Conservation (phyloP, 176 grass and related monocot genomes). For the Hordeum vulgare region DNA sequence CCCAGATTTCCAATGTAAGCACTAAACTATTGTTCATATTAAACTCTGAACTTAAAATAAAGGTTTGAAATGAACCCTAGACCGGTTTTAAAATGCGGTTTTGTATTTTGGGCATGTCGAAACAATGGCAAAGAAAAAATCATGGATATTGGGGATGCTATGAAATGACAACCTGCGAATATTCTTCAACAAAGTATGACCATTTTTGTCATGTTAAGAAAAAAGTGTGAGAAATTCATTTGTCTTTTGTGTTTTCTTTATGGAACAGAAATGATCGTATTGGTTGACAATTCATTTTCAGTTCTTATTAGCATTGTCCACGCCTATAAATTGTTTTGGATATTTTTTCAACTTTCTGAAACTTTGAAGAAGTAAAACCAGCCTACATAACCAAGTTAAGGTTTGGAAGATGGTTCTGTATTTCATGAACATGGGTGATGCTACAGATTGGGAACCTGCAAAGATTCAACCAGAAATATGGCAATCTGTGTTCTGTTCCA, state of each 20-base stretch:
- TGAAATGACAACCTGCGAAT: background rate
- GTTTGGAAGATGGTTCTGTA: too few species aligned
- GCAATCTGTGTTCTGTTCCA: background rate
- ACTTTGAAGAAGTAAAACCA: too few species aligned
- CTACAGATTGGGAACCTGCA: background rate
- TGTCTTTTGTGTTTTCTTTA: background rate
- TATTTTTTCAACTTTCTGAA: too few species aligned
- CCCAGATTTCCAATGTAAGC: background rate
- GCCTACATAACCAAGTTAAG: too few species aligned
- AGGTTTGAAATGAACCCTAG: background rate
- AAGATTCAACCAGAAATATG: background rate
- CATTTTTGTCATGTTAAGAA: background rate
- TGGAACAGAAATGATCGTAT: background rate
- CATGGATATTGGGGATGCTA: background rate
- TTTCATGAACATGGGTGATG: background rate
- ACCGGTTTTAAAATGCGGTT: background rate
- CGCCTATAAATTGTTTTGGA: background rate
- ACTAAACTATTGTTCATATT: background rate
- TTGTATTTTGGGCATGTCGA: background rate
- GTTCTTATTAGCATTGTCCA: background rate
- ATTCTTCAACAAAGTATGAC: background rate
- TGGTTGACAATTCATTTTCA: background rate
- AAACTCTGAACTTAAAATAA: background rate
- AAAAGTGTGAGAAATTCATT: background rate
- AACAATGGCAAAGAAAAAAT: background rate